These are phyloP conservation scores for Botrytis sinoallii DNA, from an alignment of 2,329 filamentous ascomycete species.

Conservation along the genomic window DNA sequence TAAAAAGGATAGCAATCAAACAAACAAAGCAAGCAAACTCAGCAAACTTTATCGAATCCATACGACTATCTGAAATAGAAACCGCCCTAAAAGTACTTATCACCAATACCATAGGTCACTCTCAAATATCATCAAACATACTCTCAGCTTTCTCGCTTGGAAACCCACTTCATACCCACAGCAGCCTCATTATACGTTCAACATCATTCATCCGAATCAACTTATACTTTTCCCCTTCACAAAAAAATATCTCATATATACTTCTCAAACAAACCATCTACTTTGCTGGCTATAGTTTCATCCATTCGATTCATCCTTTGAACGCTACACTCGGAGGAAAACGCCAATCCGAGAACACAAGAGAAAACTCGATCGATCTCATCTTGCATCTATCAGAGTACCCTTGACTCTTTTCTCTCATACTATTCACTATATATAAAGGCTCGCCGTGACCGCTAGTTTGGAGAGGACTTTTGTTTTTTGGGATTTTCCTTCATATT, in stretches of 20 bases:
- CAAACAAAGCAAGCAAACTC: background rate
- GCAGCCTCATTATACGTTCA: slow-evolving; percentile 9
- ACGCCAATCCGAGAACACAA: background rate
- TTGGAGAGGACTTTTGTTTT: slow-evolving; percentile 11
- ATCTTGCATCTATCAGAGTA: background rate
- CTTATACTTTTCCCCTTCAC: background rate
- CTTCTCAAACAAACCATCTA: background rate
- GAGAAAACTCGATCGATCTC: background rate
- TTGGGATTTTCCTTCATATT: background rate
- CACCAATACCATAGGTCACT: background rate
- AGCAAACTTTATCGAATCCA: slow-evolving; percentile 6
- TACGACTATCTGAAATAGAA: background rate
- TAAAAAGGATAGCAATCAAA: slow-evolving; percentile 3
- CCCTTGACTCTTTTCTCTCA: slow-evolving; percentile 1
- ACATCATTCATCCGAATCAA: background rate
- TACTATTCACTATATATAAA: slow-evolving; percentile 10
- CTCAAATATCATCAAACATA: background rate
- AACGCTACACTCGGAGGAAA: background rate
- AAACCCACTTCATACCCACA: slow-evolving; percentile 3
- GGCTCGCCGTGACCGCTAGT: background rate
- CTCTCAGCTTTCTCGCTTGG: background rate
- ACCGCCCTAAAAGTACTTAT: background rate
- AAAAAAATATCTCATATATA: background rate
- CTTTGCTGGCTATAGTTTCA: background rate
- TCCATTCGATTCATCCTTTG: slow-evolving; percentile 2